These are phyloP conservation scores for Ustilago hordei DNA, from an alignment of 1,284 basidiomycete species.

Conservation along the genomic window DNA sequence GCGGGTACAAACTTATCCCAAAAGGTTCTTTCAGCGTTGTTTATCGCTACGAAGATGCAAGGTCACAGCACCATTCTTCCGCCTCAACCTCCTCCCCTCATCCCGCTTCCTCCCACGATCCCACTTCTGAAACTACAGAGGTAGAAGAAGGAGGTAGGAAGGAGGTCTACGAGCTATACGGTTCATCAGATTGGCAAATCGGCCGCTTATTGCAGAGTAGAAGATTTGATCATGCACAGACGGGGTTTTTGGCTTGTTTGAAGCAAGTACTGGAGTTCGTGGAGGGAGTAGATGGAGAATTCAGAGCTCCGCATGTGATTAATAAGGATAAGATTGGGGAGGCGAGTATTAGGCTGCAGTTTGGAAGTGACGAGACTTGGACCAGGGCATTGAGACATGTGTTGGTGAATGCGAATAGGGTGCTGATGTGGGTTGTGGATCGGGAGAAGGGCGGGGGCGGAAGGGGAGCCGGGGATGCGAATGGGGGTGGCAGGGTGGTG, in stretches of 20 bases:
- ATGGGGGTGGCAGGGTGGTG: slow-evolving; percentile 1
- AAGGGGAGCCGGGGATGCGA: neutral
- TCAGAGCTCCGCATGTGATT: slow-evolving; percentile 90
- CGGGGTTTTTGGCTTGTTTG: slow-evolving; percentile 92
- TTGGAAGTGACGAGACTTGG: slow-evolving; percentile 91
- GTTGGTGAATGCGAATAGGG: slow-evolving; percentile 74
- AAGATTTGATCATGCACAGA: slow-evolving; percentile 95
- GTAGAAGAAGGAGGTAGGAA: slow-evolving; percentile 28
- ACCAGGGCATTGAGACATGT: slow-evolving; percentile 92
- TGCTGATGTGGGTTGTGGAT: slow-evolving; percentile 48
- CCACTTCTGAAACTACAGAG: neutral
- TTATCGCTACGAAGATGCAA: slow-evolving; percentile 36
- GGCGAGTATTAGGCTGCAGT: slow-evolving; percentile 90
- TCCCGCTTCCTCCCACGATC: neutral
- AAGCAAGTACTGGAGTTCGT: slow-evolving; percentile 89
- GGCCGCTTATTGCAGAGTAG: slow-evolving; percentile 90
- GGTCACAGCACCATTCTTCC: slow-evolving; percentile 17
- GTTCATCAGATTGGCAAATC: slow-evolving; percentile 76
- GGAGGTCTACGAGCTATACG: slow-evolving; percentile 60
- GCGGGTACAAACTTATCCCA: slow-evolving; percentile 52
- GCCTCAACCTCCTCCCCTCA: slow-evolving; percentile 5
- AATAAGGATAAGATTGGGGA: slow-evolving; percentile 95
- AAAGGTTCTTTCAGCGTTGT: slow-evolving; percentile 59
- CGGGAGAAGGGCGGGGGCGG: slow-evolving; percentile 10
- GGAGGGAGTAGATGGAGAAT: slow-evolving; percentile 75